Conservation (phyloP, 2,329 filamentous ascomycete species). For the Exophiala spinifera region DNA sequence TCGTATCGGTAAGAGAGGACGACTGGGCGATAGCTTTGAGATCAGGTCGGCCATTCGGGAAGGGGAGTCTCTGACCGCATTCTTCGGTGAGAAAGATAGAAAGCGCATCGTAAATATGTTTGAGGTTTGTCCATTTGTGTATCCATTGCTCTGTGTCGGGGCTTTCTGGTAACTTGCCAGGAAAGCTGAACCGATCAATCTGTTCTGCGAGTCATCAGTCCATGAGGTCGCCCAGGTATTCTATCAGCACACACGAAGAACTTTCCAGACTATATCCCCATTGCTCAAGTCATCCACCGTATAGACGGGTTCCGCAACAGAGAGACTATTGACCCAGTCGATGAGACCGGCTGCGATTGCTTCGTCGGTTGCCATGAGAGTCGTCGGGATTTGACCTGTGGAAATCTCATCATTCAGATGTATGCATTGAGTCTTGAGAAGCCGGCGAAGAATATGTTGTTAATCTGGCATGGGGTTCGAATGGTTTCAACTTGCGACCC, state of each 20-base stretch:
- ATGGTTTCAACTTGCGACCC: slow-evolving; percentile 13
- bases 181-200: slow-evolving; percentile 48
- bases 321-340: slow-evolving; percentile 42
- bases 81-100: slow-evolving; percentile 45
- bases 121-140: slow-evolving; percentile 48
- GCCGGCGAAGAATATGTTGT: neutral
- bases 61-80: slow-evolving; percentile 43
- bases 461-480: neutral
- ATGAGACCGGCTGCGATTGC: slow-evolving; percentile 45
- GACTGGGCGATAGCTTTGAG: slow-evolving; percentile 47
- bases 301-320: slow-evolving; percentile 26
- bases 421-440: neutral
- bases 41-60: slow-evolving; percentile 44
- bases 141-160: slow-evolving; percentile 46
- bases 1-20: slow-evolving; percentile 41
- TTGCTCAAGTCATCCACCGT: slow-evolving; percentile 40
- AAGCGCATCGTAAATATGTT: slow-evolving; percentile 47
- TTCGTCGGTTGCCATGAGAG: slow-evolving; percentile 44
- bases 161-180: slow-evolving; percentile 46
- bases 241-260: slow-evolving; percentile 32
- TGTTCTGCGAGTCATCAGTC: slow-evolving; percentile 37
- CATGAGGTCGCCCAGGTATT: neutral
- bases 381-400: slow-evolving; percentile 6
- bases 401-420: slow-evolving; percentile 18
- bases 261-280: slow-evolving; percentile 47